phyloP scores from a whole-genome alignment of 2,329 filamentous ascomycete species.

The Pseudocercospora macadamiae region DNA sequence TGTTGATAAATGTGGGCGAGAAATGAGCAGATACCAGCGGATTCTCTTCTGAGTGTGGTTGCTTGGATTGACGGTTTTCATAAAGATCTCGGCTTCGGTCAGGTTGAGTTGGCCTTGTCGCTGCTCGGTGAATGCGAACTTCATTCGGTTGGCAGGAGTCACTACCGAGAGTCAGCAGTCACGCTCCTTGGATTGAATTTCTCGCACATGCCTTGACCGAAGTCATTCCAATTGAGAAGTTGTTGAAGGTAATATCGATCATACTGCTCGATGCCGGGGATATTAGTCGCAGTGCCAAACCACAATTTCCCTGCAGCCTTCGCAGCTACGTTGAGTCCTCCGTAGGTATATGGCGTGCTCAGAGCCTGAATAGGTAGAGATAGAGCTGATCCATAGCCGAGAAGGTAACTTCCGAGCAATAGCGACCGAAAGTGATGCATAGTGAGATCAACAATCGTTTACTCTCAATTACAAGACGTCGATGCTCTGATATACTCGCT shows the following conservation, averaged over 20 bases:
- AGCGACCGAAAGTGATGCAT: not conserved
- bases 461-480: no score
- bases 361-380: not conserved
- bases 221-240: slow-evolving; percentile 59
- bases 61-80: not conserved
- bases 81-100: not conserved
- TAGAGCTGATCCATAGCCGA: not conserved
- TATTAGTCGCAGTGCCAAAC: slow-evolving; percentile 60
- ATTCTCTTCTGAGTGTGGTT: not conserved
- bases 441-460: no score
- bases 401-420: not conserved
- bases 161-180: not conserved
- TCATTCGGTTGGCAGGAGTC: slow-evolving; percentile 43
- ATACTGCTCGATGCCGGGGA: slow-evolving; percentile 48
- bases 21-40: not conserved
- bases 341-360: not conserved
- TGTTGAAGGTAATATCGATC: slow-evolving; percentile 61
- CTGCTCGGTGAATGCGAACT: slow-evolving; percentile 46
- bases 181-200: not conserved
- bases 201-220: slow-evolving; percentile 52
- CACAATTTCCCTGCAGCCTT: slow-evolving; percentile 31
- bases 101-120: slow-evolving; percentile 40
- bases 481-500: not conserved
- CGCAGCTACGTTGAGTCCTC: slow-evolving; percentile 29
- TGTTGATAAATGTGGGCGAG: not conserved